These are phyloP conservation scores for Purpureocillium takamizusanense DNA, from an alignment of 2,329 filamentous ascomycete genomes.

Conservation along the genomic window DNA sequence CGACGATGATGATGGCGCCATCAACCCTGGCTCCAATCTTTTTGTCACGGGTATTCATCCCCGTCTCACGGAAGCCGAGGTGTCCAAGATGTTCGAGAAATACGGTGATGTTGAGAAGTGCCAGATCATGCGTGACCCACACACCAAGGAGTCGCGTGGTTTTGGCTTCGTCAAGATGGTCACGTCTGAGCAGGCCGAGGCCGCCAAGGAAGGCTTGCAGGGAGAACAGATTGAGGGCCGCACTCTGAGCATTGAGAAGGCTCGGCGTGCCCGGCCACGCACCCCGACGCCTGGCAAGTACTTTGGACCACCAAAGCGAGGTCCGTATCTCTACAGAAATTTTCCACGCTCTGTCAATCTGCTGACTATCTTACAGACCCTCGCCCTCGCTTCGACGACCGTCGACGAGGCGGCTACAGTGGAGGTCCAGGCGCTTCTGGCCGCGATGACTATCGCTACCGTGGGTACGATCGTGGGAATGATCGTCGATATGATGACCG, in stretches of 20 bases:
- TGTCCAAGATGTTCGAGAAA: conserved; percentile 94
- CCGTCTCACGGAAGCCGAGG: conserved; percentile 78
- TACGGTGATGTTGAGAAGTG: conserved; percentile 98
- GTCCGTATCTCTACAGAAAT: conserved; percentile 42
- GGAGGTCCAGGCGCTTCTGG: conserved; percentile 34
- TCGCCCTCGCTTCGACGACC: conserved; percentile 46
- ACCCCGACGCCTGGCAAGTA: conserved; percentile 98
- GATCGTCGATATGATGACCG: conserved; percentile 38
- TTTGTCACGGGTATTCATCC: conserved; percentile 98
- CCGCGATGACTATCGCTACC: conserved; percentile 51
- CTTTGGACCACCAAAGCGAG: conserved; percentile 96
- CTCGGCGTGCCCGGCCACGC: conserved; percentile 85
- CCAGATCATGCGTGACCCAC: conserved; percentile 98
- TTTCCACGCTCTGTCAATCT: neutral
- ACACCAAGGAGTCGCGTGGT: conserved; percentile 95
- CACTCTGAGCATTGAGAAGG: conserved; percentile 97
- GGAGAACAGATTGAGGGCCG: conserved; percentile 92
- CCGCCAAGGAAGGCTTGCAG: conserved; percentile 91
- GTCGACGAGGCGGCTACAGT: conserved; percentile 53
- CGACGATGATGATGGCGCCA: conserved; percentile 65
- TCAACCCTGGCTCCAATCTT: conserved; percentile 94
- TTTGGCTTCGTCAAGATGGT: conserved; percentile 99
- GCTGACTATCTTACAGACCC: conserved; percentile 19
- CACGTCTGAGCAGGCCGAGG: conserved; percentile 88
- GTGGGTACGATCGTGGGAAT: conserved; percentile 32